Conservation (phyloP, 116 monocot species). For the Posidonia oceanica region DNA sequence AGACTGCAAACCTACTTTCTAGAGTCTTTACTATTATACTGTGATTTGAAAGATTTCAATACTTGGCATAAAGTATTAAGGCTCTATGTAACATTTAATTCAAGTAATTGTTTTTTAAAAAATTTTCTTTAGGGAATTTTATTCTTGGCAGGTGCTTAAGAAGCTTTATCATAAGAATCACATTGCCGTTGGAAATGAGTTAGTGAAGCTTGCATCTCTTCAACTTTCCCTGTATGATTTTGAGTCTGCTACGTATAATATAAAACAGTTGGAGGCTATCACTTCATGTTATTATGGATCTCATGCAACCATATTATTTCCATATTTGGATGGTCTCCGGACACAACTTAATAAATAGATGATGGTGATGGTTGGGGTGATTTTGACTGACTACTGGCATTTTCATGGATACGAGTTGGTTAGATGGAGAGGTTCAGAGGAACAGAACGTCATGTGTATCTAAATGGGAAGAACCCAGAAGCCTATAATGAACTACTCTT, state of each 20-base stretch:
- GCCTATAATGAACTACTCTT: too few species aligned
- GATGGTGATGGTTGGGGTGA: neutral
- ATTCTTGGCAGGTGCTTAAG: slow-evolving; percentile 48
- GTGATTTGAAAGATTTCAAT: too few species aligned
- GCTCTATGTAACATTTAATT: neutral
- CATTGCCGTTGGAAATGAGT: slow-evolving; percentile 75
- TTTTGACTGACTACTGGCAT: too few species aligned
- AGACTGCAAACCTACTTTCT: too few species aligned
- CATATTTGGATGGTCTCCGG: slow-evolving; percentile 30
- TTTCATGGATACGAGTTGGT: too few species aligned
- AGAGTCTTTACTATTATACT: too few species aligned
- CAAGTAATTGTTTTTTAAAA: neutral
- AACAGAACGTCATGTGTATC: too few species aligned
- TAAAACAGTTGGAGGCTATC: slow-evolving; percentile 32
- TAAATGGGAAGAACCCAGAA: too few species aligned
- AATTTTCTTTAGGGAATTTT: neutral
- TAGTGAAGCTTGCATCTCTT: slow-evolving; percentile 73
- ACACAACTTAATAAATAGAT: neutral
- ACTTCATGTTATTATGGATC: slow-evolving; percentile 71
- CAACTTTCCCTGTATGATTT: slow-evolving; percentile 39
- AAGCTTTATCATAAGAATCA: slow-evolving; percentile 59
- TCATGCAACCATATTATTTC: slow-evolving; percentile 41
- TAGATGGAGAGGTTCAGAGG: too few species aligned
- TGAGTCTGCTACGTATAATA: slow-evolving; percentile 16
- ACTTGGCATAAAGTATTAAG: too few species aligned